Base-by-base conservation (phyloP, 2,329 filamentous ascomycete genomes). In the Fusarium lateritium region DNA sequence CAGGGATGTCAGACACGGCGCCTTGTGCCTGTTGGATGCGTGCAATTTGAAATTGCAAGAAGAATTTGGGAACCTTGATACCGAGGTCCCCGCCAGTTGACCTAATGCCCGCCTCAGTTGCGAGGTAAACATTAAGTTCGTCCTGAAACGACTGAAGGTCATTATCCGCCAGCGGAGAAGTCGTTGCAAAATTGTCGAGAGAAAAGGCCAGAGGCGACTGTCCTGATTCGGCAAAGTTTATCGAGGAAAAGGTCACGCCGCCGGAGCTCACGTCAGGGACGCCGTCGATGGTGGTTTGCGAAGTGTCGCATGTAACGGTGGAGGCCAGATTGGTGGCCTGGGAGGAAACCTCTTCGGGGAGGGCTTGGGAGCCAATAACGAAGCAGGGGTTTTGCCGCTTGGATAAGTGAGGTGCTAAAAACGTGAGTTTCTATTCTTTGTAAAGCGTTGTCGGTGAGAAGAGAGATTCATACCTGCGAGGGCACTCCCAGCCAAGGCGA, bases 31-130 rank as follows among this genome's bases (percentile, higher is more conserved):
- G 87, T 77, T 86, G 81, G 68, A 89, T 89, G 22, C 87, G 80
- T 40, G 84, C 83, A 34, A 89, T 82, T 77, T 90, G 88, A 75
- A 88, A 85, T 62, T 83, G 79, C 42, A 89, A 75, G 76, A 89
- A 89, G 83, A 90, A 90, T 77, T 89, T 89, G 65, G 88, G 88
- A 7, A 86, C 85, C 77, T 89, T 89, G 77, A 89, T 85, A 3
- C 81, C 84, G 19, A 89, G 78, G 56, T 73, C 81, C 3, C 87
- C 87, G 11, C 82, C 84, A 8, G 83, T 82, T 22, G 83, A 86
- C 21, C 87, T 80, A 49, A 90, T 79, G 2, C 86, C 88, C 2
- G 85, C 86, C 76, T 89, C 88, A 6, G 88, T 89, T 1, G 88
- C 87, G 5, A 85, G 77, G 71, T 90, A 89, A 11, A 84, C 83